Evolutionary conservation across 139 green algal genomes (phyloP), one percentile per base, ranked within the genome.

Genomic region (Astrephomene gubernaculifera): DNA sequence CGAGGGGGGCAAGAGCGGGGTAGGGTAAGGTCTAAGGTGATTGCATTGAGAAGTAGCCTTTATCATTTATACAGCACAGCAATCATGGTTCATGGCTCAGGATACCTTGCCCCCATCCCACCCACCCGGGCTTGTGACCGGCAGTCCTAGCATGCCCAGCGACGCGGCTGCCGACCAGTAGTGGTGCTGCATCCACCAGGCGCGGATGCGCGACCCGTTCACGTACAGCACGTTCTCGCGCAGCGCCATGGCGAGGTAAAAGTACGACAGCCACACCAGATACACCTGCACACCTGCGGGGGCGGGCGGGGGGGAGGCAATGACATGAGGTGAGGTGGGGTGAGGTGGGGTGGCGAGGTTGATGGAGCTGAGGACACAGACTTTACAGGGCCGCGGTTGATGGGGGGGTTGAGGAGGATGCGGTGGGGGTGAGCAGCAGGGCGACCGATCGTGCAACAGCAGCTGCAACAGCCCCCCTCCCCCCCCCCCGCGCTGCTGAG

Each of bases 161-260:
- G 90, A 92, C 45, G 92, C 94, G 10, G 72, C 85, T 5, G 95
- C 92, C 29, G 92, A 94, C 92, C 94, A 97, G 91, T 97, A 98
- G 94, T 99, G 97, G 91, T 99, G 97, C 44, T 93, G 89, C 64
- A 99, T 97, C 82, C 88, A 91, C 96, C 97, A 99, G 35, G 85
- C 61, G 31, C 95, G 90, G 89, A 99, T 99, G 88, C 94, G 85
- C 68, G 83, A 95, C 63, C 97, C 97, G 84, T 99, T 99, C 43
- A 98, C 91, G 72, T 94, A 84, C 71, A 95, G 92, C 65, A 99
- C 96, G 86, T 95, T 97, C 82, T 99, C 97, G 0, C 97, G 86
- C 81, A 99, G 85, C 17, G 96, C 95, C 60, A 97, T 86, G 3
- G 96, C 93, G 31, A 96, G 93, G 92, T 99, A 99, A 78, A 98